Conservation (phyloP, 441 rosid species). For the Melianthus villosus region DNA sequence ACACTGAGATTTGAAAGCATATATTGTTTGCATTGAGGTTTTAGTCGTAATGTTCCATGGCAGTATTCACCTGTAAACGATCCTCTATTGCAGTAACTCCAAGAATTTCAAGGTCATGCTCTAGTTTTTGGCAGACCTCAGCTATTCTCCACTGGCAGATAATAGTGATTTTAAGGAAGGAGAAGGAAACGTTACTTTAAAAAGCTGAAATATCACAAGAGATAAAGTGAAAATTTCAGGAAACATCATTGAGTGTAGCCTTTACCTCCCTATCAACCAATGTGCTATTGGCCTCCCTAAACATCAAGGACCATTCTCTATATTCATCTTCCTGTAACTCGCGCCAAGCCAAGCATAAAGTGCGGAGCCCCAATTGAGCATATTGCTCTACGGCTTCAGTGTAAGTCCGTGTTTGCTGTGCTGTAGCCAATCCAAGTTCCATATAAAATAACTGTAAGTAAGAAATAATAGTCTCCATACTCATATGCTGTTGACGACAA, state of each 20-base stretch:
- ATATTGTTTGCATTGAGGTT: too few relatives aligned
- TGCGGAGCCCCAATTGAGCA: slow-evolving; percentile 83
- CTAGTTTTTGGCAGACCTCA: slow-evolving; percentile 88
- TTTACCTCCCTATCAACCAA: slow-evolving; percentile 90
- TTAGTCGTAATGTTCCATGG: too few relatives aligned
- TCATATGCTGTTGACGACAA: neutral
- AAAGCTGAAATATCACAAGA: neutral
- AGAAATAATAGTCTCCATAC: neutral
- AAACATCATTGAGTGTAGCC: slow-evolving; percentile 10
- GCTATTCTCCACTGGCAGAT: slow-evolving; percentile 90
- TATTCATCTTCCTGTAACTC: slow-evolving; percentile 78
- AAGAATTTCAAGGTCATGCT: slow-evolving; percentile 73
- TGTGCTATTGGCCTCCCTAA: slow-evolving; percentile 68
- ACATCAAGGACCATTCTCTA: slow-evolving; percentile 68
- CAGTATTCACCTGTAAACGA: slow-evolving; percentile 60
- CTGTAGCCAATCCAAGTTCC: slow-evolving; percentile 23
- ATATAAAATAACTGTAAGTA: slow-evolving; percentile 4
- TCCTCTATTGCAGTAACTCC: slow-evolving; percentile 98
- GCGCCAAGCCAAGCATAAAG: slow-evolving; percentile 92
- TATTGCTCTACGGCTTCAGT: slow-evolving; percentile 84
- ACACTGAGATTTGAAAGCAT: too few relatives aligned
- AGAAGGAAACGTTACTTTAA: slow-evolving; percentile 10
- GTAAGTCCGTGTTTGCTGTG: slow-evolving; percentile 75
- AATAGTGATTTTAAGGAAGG: slow-evolving; percentile 13
- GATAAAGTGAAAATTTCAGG: slow-evolving; percentile 1